A percentile compares a stretch with the other conserved stretches of the same genome.
Conservation (phyloP, 495 filamentous ascomycete genomes). For the Aspergillus funiculosus region DNA sequence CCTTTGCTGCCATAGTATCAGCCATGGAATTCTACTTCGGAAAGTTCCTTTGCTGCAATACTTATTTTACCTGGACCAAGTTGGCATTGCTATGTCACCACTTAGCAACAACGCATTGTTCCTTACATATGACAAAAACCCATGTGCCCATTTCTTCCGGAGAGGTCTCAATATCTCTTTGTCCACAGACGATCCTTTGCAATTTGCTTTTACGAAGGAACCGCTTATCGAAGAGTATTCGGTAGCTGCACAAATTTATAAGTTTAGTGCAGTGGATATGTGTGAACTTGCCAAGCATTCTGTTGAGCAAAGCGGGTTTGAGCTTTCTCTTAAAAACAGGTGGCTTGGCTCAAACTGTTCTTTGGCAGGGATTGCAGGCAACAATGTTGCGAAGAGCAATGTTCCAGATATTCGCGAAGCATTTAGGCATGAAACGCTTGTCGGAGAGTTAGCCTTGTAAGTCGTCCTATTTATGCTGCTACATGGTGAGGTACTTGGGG, state of each 20-base stretch:
- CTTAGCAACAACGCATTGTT: constrained; percentile 97
- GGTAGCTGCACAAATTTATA: constrained; percentile 97
- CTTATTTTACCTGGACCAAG: constrained; percentile 95
- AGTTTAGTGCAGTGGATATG: constrained; percentile 96
- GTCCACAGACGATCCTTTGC: constrained; percentile 93
- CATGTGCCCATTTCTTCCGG: constrained; percentile 90
- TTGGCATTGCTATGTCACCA: constrained; percentile 98
- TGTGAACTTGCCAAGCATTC: constrained; percentile 96
- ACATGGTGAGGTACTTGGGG: not conserved
- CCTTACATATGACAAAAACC: constrained; percentile 94
- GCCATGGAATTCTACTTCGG: constrained; percentile 84
- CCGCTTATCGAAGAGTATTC: constrained; percentile 97
- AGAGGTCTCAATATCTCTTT: constrained; percentile 91
- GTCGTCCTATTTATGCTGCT: constrained; percentile 19
- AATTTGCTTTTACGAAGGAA: constrained; percentile 98
- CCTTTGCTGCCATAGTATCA: constrained; percentile 95
- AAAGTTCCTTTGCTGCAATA: constrained; percentile 96
- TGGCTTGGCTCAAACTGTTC: constrained; percentile 79
- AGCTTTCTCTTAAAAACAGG: constrained; percentile 76
- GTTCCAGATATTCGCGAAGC: constrained; percentile 87
- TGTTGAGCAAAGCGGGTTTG: constrained; percentile 90
- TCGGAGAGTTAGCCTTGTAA: constrained; percentile 78
- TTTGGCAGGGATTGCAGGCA: constrained; percentile 69
- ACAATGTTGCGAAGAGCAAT: constrained; percentile 90
- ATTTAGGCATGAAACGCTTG: constrained; percentile 77